Conservation (phyloP, 1,284 basidiomycete genomes). For the Fistulinella cinereoalba region DNA sequence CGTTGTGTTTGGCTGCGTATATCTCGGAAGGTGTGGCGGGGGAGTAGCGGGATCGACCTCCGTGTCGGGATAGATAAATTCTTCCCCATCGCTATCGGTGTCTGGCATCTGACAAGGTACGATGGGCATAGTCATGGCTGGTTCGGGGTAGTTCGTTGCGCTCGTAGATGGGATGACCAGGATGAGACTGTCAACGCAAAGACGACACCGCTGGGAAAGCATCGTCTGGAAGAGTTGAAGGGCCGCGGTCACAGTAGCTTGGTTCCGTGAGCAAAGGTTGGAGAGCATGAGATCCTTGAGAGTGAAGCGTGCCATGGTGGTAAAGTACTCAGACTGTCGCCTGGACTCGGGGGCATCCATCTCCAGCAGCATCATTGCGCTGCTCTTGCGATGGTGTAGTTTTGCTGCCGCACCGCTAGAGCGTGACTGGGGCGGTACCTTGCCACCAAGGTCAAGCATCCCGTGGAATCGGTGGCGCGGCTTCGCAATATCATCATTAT, state of each 20-base stretch:
- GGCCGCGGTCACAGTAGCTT: constrained; percentile 68
- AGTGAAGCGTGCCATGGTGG: constrained; percentile 82
- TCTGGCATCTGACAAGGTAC: constrained; percentile 11
- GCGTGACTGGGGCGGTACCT: constrained; percentile 36
- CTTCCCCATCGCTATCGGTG: constrained; percentile 61
- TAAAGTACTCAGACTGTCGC: constrained; percentile 76
- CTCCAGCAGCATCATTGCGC: constrained; percentile 80
- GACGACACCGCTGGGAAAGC: constrained; percentile 64
- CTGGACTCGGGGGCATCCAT: constrained; percentile 74
- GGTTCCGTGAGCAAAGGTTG: constrained; percentile 68
- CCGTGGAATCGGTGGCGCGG: constrained; percentile 42
- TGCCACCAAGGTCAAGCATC: constrained; percentile 45
- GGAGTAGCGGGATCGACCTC: constrained; percentile 32
- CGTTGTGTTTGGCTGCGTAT: constrained; percentile 64
- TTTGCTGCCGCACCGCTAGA: constrained; percentile 40
- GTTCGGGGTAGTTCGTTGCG: constrained; percentile 75
- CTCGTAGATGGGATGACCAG: constrained; percentile 63
- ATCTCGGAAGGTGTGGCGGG: constrained; percentile 35
- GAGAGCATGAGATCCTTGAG: constrained; percentile 83
- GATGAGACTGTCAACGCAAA: constrained; percentile 67
- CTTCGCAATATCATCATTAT: constrained; percentile 62
- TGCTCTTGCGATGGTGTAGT: constrained; percentile 67
- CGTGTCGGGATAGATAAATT: constrained; percentile 62
- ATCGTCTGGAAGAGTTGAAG: constrained; percentile 79
- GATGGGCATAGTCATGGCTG: constrained; percentile 37